Evolutionary conservation across 2,329 filamentous ascomycete genomes (phyloP).

Genomic region (Talaromyces sp.): DNA sequence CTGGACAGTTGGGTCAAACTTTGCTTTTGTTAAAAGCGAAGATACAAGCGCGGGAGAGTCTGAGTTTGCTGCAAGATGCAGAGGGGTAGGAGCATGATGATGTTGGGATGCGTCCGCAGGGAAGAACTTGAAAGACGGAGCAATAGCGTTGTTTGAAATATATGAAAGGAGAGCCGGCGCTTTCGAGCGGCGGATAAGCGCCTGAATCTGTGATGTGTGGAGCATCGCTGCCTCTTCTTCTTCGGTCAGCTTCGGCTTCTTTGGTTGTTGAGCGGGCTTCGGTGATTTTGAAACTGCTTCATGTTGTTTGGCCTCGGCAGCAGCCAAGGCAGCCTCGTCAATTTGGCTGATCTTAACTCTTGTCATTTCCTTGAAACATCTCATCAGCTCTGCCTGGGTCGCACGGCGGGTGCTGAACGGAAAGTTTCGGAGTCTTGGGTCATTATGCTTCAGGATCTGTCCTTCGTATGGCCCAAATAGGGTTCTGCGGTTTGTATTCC

Average conservation of each 20-base stretch:
- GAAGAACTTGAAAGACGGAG: constrained; percentile 69
- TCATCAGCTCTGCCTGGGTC: constrained; percentile 91
- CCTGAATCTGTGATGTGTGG: constrained; percentile 85
- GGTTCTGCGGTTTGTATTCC: constrained; percentile 77
- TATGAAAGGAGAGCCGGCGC: constrained; percentile 83
- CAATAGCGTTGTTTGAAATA: constrained; percentile 68
- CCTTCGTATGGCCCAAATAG: constrained; percentile 89
- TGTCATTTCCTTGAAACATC: constrained; percentile 89
- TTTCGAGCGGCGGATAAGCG: constrained; percentile 83
- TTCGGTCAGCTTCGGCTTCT: constrained; percentile 63
- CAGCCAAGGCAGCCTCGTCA: constrained; percentile 59
- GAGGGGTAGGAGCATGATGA: constrained; percentile 73
- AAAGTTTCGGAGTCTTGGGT: constrained; percentile 77
- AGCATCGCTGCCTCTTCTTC: constrained; percentile 78
- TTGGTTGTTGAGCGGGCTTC: constrained; percentile 27
- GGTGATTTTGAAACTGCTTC: constrained; percentile 31
- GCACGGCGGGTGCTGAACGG: constrained; percentile 89
- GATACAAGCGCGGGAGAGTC: constrained; percentile 73
- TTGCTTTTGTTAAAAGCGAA: constrained; percentile 69
- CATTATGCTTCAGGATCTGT: constrained; percentile 74
- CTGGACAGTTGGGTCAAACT: constrained; percentile 65
- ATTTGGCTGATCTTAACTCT: constrained; percentile 80
- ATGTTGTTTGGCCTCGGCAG: constrained; percentile 43
- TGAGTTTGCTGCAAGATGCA: constrained; percentile 80
- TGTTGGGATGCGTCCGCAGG: constrained; percentile 63